These are phyloP conservation scores for Fusarium duplospermum DNA, from an alignment of 2,329 filamentous ascomycete species.

Conservation along the genomic window DNA sequence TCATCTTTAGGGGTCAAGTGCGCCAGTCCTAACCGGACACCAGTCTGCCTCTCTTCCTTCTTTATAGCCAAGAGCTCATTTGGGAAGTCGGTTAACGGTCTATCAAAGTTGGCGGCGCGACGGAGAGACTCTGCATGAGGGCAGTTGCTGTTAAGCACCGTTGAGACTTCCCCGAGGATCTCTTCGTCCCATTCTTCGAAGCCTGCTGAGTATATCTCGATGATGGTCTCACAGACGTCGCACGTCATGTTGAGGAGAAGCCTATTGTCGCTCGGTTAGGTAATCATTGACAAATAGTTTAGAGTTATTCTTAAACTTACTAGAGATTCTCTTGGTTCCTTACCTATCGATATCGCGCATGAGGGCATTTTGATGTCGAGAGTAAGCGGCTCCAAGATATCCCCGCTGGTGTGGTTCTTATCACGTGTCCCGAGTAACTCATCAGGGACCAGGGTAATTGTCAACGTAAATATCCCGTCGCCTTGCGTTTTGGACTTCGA, in stretches of 20 bases:
- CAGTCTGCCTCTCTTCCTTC: slow-evolving; percentile 14
- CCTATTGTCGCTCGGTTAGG: background rate
- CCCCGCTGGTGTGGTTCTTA: background rate
- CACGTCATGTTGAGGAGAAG: background rate
- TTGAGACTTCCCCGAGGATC: slow-evolving; percentile 12
- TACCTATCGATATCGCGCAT: background rate
- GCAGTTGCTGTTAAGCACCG: slow-evolving; percentile 1
- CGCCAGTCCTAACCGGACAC: slow-evolving; percentile 9
- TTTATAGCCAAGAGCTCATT: slow-evolving; percentile 5
- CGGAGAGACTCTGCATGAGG: slow-evolving; percentile 16
- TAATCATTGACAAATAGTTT: background rate
- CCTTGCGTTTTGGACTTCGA: background rate
- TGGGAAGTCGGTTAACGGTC: slow-evolving; percentile 8
- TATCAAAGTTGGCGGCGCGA: slow-evolving; percentile 11
- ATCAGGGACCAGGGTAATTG: background rate
- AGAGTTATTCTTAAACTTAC: background rate
- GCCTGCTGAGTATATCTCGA: slow-evolving; percentile 10
- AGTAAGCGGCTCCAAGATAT: background rate
- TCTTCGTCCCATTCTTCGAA: slow-evolving; percentile 23
- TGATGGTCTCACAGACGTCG: slow-evolving; percentile 13
- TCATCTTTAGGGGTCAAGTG: background rate
- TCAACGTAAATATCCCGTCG: background rate
- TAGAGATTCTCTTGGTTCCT: background rate
- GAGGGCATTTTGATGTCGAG: background rate
- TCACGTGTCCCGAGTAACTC: background rate